These are phyloP conservation scores for Elongisporangium anandrum DNA, from an alignment of 352 stramenopile genomes.

Conservation along the genomic window DNA sequence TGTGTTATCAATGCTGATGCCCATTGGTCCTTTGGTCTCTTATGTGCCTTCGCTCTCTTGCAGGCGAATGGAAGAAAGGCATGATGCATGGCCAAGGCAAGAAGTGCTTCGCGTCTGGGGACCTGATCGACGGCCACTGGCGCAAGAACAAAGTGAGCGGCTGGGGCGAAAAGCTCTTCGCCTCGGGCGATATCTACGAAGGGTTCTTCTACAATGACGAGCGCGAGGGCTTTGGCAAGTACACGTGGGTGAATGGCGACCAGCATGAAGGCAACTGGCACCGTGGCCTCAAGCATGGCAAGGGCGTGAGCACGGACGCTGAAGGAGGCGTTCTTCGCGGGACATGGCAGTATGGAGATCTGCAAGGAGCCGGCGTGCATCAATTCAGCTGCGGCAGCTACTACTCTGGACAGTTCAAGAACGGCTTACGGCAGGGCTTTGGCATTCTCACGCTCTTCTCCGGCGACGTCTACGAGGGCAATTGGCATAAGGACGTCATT, in stretches of 20 bases:
- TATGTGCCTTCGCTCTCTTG: too few relatives aligned
- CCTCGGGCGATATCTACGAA: slow-evolving; percentile 64
- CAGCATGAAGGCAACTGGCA: slow-evolving; percentile 57
- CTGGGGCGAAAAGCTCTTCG: slow-evolving; percentile 57
- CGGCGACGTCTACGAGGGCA: slow-evolving; percentile 66
- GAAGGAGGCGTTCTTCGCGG: slow-evolving; percentile 36
- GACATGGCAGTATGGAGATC: slow-evolving; percentile 35
- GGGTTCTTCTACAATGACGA: slow-evolving; percentile 58
- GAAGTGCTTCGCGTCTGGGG: slow-evolving; percentile 56
- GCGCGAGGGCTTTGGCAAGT: slow-evolving; percentile 59
- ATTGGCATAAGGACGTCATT: slow-evolving; percentile 44
- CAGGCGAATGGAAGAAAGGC: slow-evolving; percentile 75
- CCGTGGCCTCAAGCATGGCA: slow-evolving; percentile 58
- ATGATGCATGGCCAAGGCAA: slow-evolving; percentile 75
- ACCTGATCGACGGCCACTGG: slow-evolving; percentile 63
- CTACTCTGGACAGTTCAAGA: slow-evolving; percentile 49
- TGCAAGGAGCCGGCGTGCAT: slow-evolving; percentile 45
- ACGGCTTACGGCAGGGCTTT: slow-evolving; percentile 40
- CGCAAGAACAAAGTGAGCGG: slow-evolving; percentile 57
- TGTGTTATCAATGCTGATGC: slow-evolving; percentile 17
- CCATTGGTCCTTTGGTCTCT: slow-evolving; percentile 3
- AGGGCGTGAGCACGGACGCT: slow-evolving; percentile 38
- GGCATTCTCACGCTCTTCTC: slow-evolving; percentile 51
- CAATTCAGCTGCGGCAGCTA: slow-evolving; percentile 50
- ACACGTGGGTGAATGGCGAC: slow-evolving; percentile 70